A percentile compares a stretch with the other conserved stretches of the same genome.
phyloP scores from a whole-genome alignment of 805 yeast genomes.

The Lipomyces lipofer region DNA sequence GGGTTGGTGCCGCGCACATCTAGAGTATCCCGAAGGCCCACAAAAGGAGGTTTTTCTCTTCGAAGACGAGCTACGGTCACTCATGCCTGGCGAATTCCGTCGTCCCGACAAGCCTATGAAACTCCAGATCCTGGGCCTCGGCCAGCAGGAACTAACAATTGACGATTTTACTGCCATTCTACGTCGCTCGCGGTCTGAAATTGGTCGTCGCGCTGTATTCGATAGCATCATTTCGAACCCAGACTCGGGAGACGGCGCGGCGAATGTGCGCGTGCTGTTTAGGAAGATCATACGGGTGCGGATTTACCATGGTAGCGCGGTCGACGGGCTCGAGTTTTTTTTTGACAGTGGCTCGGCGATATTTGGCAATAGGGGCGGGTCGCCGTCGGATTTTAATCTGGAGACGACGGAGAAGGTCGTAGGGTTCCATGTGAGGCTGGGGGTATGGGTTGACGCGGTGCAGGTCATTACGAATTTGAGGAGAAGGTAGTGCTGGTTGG shows the following conservation, averaged over 20 bases:
- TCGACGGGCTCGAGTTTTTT: slow-evolving; percentile 75
- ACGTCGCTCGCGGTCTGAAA: slow-evolving; percentile 4
- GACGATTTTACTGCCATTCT: slow-evolving; percentile 48
- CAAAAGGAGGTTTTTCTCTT: slow-evolving; percentile 53
- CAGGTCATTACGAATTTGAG: slow-evolving; percentile 58
- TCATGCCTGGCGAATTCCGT: slow-evolving; percentile 41
- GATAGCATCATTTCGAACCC: slow-evolving; percentile 25
- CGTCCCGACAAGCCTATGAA: slow-evolving; percentile 44
- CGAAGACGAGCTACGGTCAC: slow-evolving; percentile 48
- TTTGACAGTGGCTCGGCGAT: slow-evolving; percentile 36
- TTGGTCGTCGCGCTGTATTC: slow-evolving; percentile 8
- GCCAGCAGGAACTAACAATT: slow-evolving; percentile 58
- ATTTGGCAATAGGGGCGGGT: slow-evolving; percentile 45
- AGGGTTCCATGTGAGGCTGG: slow-evolving; percentile 66
- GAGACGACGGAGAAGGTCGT: slow-evolving; percentile 58
- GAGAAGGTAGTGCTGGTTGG: slow-evolving; percentile 25
- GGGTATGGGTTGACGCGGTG: slow-evolving; percentile 88
- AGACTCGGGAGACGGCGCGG: background rate
- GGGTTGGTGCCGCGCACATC: slow-evolving; percentile 53
- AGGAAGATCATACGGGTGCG: slow-evolving; percentile 53
- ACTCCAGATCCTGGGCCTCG: slow-evolving; percentile 58
- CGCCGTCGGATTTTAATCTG: slow-evolving; percentile 55
- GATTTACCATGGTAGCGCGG: slow-evolving; percentile 70
- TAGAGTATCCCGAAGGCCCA: slow-evolving; percentile 67
- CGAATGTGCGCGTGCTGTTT: slow-evolving; percentile 20